Percentiles rank a stretch among this genome's conserved stretches.
phyloP scores from a whole-genome alignment of 192 early-diverging fungal species.

The Entomortierella beljakovae region DNA sequence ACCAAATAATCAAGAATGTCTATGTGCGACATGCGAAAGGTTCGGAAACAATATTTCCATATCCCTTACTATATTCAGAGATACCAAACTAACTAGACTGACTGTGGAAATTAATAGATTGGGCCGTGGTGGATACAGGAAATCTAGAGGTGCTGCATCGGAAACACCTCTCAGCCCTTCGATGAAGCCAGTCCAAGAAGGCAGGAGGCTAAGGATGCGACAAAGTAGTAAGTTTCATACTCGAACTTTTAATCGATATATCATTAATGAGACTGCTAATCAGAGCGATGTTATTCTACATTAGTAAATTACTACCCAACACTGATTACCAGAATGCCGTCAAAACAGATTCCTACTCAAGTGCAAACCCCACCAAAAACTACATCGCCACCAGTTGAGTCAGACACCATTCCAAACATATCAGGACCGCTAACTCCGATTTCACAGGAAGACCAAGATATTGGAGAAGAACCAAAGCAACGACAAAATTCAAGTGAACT shows the following conservation, averaged over 20 bases:
- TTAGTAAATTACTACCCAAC: slow-evolving; percentile 36
- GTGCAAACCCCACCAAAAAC: slow-evolving; percentile 8
- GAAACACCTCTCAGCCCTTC: slow-evolving; percentile 4
- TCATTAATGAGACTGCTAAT: not conserved
- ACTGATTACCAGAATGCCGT: slow-evolving; percentile 1
- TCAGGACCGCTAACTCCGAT: slow-evolving; percentile 8
- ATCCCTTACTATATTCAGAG: too few relatives aligned
- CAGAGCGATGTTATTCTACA: not conserved
- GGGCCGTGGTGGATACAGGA: slow-evolving; percentile 23
- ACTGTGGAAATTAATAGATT: too few relatives aligned
- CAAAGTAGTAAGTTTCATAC: not conserved
- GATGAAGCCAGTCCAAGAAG: not conserved
- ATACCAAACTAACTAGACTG: too few relatives aligned
- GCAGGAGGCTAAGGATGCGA: slow-evolving; percentile 12
- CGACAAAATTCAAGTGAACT: not conserved
- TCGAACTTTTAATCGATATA: not conserved
- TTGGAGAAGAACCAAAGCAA: not conserved
- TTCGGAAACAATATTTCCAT: too few relatives aligned
- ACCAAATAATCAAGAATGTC: slow-evolving; percentile 66
- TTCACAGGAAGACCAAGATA: slow-evolving; percentile 11
- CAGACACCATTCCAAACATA: slow-evolving; percentile 28
- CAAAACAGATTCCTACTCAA: slow-evolving; percentile 6
- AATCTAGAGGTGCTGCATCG: not conserved
- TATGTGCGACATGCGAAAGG: slow-evolving; percentile 70
- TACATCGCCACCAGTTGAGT: slow-evolving; percentile 18